Evolutionary conservation across 306 rosid genomes (phyloP).

Genomic region (Lithocarpus polystachyus): DNA sequence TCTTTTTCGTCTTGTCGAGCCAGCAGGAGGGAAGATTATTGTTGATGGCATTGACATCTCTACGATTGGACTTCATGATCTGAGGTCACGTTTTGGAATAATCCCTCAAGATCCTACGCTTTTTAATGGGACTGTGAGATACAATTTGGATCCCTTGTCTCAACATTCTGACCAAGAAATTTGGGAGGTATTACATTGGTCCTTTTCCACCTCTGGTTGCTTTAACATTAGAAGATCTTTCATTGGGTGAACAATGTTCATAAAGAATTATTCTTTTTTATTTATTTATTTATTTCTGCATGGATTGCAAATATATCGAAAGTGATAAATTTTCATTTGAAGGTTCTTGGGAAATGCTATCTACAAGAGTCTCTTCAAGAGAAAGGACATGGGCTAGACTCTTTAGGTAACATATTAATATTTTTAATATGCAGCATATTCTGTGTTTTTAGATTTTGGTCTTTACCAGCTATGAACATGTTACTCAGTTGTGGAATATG

Average conservation of each 20-base stretch:
- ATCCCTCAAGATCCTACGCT: slow-evolving; percentile 93
- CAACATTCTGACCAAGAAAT: slow-evolving; percentile 57
- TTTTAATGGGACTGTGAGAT: slow-evolving; percentile 74
- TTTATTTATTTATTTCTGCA: neutral
- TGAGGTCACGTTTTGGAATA: slow-evolving; percentile 65
- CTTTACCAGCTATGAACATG: neutral
- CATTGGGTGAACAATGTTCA: neutral
- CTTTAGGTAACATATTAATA: slow-evolving; percentile 38
- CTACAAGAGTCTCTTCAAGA: slow-evolving; percentile 56
- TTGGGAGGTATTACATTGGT: slow-evolving; percentile 60
- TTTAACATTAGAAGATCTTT: neutral
- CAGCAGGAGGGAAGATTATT: slow-evolving; percentile 51
- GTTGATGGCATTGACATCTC: slow-evolving; percentile 75
- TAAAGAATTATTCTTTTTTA: neutral
- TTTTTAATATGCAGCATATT: neutral
- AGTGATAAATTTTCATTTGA: neutral
- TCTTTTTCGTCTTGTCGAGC: slow-evolving; percentile 72
- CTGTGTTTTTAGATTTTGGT: neutral
- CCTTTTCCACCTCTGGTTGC: neutral
- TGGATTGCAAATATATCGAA: neutral
- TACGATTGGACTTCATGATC: slow-evolving; percentile 80
- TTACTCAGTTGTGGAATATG: slow-evolving; percentile 61
- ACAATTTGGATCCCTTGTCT: slow-evolving; percentile 72
- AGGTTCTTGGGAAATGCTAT: slow-evolving; percentile 77
- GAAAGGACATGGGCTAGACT: slow-evolving; percentile 54